Base-by-base conservation (phyloP, 2,329 filamentous ascomycete genomes). In the Ophiostoma quercus region DNA sequence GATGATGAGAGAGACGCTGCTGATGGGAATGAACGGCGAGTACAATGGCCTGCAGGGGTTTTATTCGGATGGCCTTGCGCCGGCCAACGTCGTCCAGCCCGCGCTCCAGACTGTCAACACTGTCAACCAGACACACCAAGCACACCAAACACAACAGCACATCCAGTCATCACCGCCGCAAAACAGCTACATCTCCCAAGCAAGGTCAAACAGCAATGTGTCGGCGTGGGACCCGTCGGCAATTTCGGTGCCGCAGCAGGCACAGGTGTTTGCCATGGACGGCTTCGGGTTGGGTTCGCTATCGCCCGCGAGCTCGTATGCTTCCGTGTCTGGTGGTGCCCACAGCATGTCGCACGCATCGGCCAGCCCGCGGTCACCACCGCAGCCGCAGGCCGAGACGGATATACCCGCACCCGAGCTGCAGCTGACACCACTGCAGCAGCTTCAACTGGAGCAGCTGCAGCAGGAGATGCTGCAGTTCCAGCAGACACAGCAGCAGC, bases 211-310 rank as follows among this genome's bases (percentile, higher is more conserved):
- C 34, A 39, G 34, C 34, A 39, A 65, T 25, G 34, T 39, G 1
- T 7, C 62, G 5, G 34, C 32, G 1, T 65, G 62, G 83, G 84
- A 79, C 65, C 78, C 79, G 1, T 76, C 79, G 2, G 78, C 77
- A 39, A 73, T 80, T 1, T 76, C 78, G 54, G 76, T 76, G 14
- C 76, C 77, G 14, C 77, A 76, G 22, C 75, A 77, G 47, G 71
- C 76, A 16, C 75, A 76, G 11, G 74, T 75, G 47, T 77, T 81
- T 39, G 74, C 79, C 25, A 79, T 80, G 74, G 80, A 82, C 41
- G 78, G 81, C 22, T 73, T 68, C 19, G 37, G 76, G 37, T 75
- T 77, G 0, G 75, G 75, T 0, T 79, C 79, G 6, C 75, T 79
- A 0, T 80, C 79, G 0, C 77, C 76, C 0, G 74, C 74, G 6